Conservation (phyloP, 1,284 basidiomycete species). For the Exobasidium rhododendri region DNA sequence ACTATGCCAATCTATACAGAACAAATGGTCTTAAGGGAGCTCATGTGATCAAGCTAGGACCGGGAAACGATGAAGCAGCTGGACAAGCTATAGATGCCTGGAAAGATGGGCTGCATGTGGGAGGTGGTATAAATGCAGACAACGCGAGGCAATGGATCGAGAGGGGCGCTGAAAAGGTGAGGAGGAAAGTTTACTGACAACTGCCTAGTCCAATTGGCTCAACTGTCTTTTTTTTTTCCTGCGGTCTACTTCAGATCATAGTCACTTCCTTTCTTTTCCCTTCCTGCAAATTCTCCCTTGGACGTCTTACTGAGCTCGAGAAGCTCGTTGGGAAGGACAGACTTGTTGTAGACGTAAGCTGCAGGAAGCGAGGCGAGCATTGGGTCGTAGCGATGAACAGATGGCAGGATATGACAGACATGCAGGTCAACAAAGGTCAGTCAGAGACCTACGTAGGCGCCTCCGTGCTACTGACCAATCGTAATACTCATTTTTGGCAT, state of each 20-base stretch:
- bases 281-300: slow-evolving; percentile 69
- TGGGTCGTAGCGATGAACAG: slow-evolving; percentile 99
- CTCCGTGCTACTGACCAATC: too few species aligned
- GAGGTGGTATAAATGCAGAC: slow-evolving; percentile 79
- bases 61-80: slow-evolving; percentile 80
- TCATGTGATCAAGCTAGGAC: slow-evolving; percentile 95
- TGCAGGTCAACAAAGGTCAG: slow-evolving; percentile 67
- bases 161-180: slow-evolving; percentile 89
- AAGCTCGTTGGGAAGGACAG: slow-evolving; percentile 74
- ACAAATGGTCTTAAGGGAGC: slow-evolving; percentile 72
- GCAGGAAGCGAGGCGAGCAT: slow-evolving; percentile 69
- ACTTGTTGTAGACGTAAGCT: slow-evolving; percentile 93
- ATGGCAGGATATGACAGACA: slow-evolving; percentile 95
- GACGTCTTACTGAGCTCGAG: slow-evolving; percentile 68
- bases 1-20: slow-evolving; percentile 79
- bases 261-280: slow-evolving; percentile 97
- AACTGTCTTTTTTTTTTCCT: slow-evolving; percentile 62
- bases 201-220: background rate
- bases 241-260: slow-evolving; percentile 63
- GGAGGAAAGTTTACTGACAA: background rate
- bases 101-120: slow-evolving; percentile 80
- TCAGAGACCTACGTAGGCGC: too few species aligned
- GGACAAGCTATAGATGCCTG: slow-evolving; percentile 75
- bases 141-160: slow-evolving; percentile 85
- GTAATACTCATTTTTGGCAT: too few species aligned